Percentiles rank a stretch among this genome's conserved stretches.
These are phyloP conservation scores for Suillus subaureus DNA, from an alignment of 768 basidiomycete genomes.

Conservation along the genomic window DNA sequence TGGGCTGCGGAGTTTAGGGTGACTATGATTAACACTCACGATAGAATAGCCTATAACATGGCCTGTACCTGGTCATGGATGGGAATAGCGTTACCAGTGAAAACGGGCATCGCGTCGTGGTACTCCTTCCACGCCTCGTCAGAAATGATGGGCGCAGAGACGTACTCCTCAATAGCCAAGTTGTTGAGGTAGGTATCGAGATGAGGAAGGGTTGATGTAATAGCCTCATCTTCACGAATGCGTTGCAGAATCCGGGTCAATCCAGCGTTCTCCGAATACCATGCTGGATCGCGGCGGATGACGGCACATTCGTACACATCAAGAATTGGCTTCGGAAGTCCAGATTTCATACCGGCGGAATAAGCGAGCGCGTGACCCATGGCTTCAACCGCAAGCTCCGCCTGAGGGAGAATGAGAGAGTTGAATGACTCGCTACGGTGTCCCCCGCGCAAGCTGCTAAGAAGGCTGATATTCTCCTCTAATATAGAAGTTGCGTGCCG, in stretches of 20 bases:
- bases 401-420: slow-evolving; percentile 56
- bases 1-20: slow-evolving; percentile 11
- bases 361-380: slow-evolving; percentile 67
- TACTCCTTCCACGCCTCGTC: slow-evolving; percentile 54
- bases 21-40: slow-evolving; percentile 13
- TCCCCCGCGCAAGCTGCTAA: slow-evolving; percentile 33
- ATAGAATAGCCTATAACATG: slow-evolving; percentile 37
- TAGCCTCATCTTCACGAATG: slow-evolving; percentile 47
- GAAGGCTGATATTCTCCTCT: slow-evolving; percentile 47
- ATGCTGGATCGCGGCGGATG: slow-evolving; percentile 56
- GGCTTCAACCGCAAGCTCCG: slow-evolving; percentile 55
- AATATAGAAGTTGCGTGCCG: slow-evolving; percentile 49
- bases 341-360: slow-evolving; percentile 48
- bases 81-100: slow-evolving; percentile 44
- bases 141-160: slow-evolving; percentile 55
- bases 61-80: slow-evolving; percentile 43
- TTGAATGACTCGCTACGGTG: slow-evolving; percentile 49
- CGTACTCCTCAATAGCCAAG: slow-evolving; percentile 51
- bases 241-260: slow-evolving; percentile 52
- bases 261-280: slow-evolving; percentile 58
- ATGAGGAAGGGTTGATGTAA: slow-evolving; percentile 46
- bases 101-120: slow-evolving; percentile 40
- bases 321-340: slow-evolving; percentile 49
- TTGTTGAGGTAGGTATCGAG: slow-evolving; percentile 43
- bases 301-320: slow-evolving; percentile 58